Evolutionary conservation across 257 asterid genomes (phyloP), one percentile per base, ranked within the genome.

Genomic region (Solanum pennellii): DNA sequence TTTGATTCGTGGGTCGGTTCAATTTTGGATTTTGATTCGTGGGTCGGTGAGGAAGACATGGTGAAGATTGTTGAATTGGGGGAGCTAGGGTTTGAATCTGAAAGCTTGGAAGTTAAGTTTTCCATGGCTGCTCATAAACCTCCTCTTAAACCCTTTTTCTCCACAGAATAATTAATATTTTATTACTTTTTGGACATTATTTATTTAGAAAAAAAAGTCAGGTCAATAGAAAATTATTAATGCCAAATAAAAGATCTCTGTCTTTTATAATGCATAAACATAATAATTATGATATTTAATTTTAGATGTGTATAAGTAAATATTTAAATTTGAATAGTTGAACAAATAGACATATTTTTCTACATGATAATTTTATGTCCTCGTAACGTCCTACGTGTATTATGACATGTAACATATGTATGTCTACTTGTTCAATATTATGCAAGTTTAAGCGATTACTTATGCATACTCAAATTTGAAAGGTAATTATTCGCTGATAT

Each of bases 61-160:
- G 93, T 15, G 86, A 86, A 33, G 83, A 88, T 76, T 14, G 35
- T 39, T 4, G 68, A 80, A 47, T 47, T 49, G 42, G 69, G 11
- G 84, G 90, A 71, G 88, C 39, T 90, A 86, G 91, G 88, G 89
- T 87, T 88, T 77, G 92, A 77, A 29, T 80, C 80, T 42, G 92
- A 87, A 44, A 84, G 91, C 21, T 86, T 88, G 59, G 91, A 87
- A 49, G 56, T 79, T 9, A 87, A 23, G 88, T 82, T 92, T 89
- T 89, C 97, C 92, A 90, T 37, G 91, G 89, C 90, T 86, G 88
- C 91, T 86, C 86, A 73, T 74, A 90, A 93, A 94, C 92, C 66
- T 79, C 84, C 52, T 83, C 88, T 91, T 89, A 92, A 93, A 93
- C 96, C 98, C 92, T 80, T 25, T 74, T 16, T 83, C 16, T 77